Evolutionary conservation across 148 eudicot species (phyloP).

Genomic region (Simmondsia chinensis): DNA sequence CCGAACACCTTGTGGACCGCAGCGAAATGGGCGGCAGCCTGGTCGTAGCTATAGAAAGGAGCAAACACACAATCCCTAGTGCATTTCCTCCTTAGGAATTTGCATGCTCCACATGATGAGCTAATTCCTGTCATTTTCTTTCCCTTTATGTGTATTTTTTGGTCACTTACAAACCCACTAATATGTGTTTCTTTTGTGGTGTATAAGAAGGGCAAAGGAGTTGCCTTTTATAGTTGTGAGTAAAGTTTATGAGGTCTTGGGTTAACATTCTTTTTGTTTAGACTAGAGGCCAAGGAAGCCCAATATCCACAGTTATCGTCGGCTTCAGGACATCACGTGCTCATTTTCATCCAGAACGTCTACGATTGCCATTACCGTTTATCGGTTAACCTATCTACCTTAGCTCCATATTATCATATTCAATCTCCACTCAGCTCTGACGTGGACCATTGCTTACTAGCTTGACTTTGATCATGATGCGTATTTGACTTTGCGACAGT

Average conservation of each 20-base stretch:
- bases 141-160: background rate
- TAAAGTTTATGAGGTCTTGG: too few relatives aligned
- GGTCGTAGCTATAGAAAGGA: conserved; percentile 58
- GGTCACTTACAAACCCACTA: background rate
- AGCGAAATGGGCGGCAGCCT: conserved; percentile 48
- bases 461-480: too few relatives aligned
- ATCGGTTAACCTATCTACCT: too few relatives aligned
- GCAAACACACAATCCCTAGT: conserved; percentile 61
- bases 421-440: too few relatives aligned
- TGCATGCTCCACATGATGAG: conserved; percentile 92
- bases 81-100: conserved; percentile 71
- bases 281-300: conserved; percentile 22
- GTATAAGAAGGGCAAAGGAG: background rate
- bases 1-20: conserved; percentile 87
- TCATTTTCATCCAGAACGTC: too few relatives aligned
- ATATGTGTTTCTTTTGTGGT: background rate
- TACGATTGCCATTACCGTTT: too few relatives aligned
- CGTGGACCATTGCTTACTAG: too few relatives aligned
- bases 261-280: background rate
- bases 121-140: conserved; percentile 65
- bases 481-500: too few relatives aligned
- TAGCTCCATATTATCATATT: too few relatives aligned
- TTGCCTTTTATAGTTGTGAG: conserved; percentile 35
- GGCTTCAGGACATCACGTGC: too few relatives aligned
- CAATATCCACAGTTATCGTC: too few relatives aligned